Conservation (phyloP, 495 filamentous ascomycete species). For the Barbatosphaeria neglecta region DNA sequence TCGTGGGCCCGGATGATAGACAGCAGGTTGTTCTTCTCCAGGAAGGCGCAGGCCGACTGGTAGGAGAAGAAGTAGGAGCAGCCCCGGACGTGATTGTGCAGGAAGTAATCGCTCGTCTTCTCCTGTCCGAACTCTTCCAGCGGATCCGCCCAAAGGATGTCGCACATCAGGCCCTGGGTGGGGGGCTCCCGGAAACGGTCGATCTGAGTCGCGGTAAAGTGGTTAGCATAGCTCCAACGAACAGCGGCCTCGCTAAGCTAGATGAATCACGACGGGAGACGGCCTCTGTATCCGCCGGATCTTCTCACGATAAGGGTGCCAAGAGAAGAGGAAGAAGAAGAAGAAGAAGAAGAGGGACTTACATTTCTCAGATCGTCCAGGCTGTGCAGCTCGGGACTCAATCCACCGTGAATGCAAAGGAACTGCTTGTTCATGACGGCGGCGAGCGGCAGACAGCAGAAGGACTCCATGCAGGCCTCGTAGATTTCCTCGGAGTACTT, state of each 20-base stretch:
- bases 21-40: conserved; percentile 97
- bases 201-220: conserved; percentile 48
- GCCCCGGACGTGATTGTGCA: conserved; percentile 95
- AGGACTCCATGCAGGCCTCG: conserved; percentile 96
- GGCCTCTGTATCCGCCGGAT: no score
- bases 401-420: conserved; percentile 91
- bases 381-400: conserved; percentile 92
- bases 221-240: no score
- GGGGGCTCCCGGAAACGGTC: conserved; percentile 96
- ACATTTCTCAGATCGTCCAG: conserved; percentile 86
- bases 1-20: conserved; percentile 98
- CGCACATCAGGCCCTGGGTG: conserved; percentile 96
- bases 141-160: conserved; percentile 97
- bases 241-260: no score
- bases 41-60: conserved; percentile 91
- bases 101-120: conserved; percentile 91
- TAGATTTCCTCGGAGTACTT: conserved; percentile 96
- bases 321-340: no score
- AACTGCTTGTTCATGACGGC: conserved; percentile 99
- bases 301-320: no score
- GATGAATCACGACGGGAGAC: no score
- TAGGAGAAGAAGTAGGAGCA: conserved; percentile 99
- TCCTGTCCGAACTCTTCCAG: conserved; percentile 99
- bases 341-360: conserved; percentile 17
- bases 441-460: conserved; percentile 86